Percentiles rank a stretch among this genome's conserved stretches.
These are phyloP conservation scores for Candida tropicalis DNA, from an alignment of 1,139 yeast species.

Conservation along the genomic window DNA sequence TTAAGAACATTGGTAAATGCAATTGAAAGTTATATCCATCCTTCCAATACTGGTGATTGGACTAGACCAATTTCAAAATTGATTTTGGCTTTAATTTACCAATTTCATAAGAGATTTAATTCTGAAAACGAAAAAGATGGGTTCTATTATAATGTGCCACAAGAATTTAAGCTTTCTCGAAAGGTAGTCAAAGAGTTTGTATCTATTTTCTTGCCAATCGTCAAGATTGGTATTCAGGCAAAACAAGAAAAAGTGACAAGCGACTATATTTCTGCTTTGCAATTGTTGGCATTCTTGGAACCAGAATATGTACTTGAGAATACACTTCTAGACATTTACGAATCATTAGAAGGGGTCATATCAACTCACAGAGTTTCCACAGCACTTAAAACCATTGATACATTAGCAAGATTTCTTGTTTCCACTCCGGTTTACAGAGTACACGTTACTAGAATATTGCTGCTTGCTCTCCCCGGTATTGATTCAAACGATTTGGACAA, in stretches of 20 bases:
- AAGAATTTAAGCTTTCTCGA: slow-evolving; percentile 44
- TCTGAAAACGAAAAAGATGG: slow-evolving; percentile 50
- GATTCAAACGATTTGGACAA: slow-evolving; percentile 86
- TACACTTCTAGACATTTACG: slow-evolving; percentile 75
- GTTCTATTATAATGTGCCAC: slow-evolving; percentile 46
- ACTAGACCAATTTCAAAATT: slow-evolving; percentile 68
- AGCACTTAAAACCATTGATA: slow-evolving; percentile 69
- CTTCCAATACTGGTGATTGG: slow-evolving; percentile 90
- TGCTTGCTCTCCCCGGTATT: slow-evolving; percentile 75
- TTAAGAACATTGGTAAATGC: slow-evolving; percentile 64
- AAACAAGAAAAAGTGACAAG: slow-evolving; percentile 62
- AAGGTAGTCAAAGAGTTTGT: slow-evolving; percentile 53
- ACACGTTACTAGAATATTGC: slow-evolving; percentile 74
- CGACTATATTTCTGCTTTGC: slow-evolving; percentile 62
- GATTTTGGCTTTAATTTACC: slow-evolving; percentile 55
- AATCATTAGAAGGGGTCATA: slow-evolving; percentile 78
- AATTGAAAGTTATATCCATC: slow-evolving; percentile 85
- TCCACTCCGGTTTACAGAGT: slow-evolving; percentile 67
- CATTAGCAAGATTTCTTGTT: slow-evolving; percentile 69
- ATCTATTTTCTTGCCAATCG: slow-evolving; percentile 55
- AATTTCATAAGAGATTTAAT: slow-evolving; percentile 59
- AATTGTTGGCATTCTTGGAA: slow-evolving; percentile 63
- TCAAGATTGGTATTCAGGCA: slow-evolving; percentile 78
- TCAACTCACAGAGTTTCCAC: slow-evolving; percentile 81
- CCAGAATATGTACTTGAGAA: slow-evolving; percentile 66